Conservation (phyloP, 805 yeast genomes). For the Nematodospora valgi region DNA sequence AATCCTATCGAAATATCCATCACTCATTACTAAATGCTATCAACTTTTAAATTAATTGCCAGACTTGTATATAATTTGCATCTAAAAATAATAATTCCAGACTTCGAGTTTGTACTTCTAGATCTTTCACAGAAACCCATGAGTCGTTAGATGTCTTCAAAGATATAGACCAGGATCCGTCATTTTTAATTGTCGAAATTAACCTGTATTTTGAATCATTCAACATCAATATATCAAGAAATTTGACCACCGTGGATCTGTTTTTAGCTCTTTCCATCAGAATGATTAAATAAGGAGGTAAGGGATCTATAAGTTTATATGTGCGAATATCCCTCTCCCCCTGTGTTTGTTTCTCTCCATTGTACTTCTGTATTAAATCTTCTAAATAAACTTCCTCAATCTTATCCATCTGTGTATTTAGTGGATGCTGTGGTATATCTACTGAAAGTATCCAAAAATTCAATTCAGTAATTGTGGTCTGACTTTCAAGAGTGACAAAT, state of each 20-base stretch:
- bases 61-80: constrained; percentile 64
- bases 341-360: constrained; percentile 25
- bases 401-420: constrained; percentile 17
- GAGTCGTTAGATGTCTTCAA: constrained; percentile 20
- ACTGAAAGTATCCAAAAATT: constrained; percentile 54
- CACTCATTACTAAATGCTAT: constrained; percentile 9
- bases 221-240: constrained; percentile 42
- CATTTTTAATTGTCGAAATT: constrained; percentile 16
- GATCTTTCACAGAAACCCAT: constrained; percentile 63
- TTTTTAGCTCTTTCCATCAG: constrained; percentile 24
- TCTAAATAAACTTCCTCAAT: constrained; percentile 8
- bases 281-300: constrained; percentile 55
- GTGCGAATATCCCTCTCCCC: constrained; percentile 31
- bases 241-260: constrained; percentile 58
- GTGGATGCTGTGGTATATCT: constrained; percentile 52
- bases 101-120: constrained; percentile 44
- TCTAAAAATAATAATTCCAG: constrained; percentile 58
- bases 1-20: constrained; percentile 6
- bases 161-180: constrained; percentile 18
- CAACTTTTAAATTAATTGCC: constrained; percentile 38
- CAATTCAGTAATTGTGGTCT: constrained; percentile 1
- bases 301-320: constrained; percentile 33
- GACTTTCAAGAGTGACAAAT: constrained; percentile 17
- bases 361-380: constrained; percentile 33
- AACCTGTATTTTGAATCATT: constrained; percentile 35